Evolutionary conservation across 1,284 basidiomycete genomes (phyloP).

Genomic region (Prillingera fragicola): DNA sequence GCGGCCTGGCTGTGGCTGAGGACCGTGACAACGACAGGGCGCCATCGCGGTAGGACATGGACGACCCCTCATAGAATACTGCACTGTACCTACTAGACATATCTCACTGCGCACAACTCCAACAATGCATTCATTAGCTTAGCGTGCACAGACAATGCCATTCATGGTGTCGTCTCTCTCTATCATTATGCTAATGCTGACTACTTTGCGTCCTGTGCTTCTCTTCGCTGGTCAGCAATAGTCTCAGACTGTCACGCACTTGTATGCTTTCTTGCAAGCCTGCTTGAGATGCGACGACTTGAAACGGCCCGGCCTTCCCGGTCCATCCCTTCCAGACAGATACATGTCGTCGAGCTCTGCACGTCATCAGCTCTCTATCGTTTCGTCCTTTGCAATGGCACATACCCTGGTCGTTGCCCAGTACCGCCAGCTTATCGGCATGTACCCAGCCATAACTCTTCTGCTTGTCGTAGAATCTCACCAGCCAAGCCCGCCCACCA

Average conservation of each 20-base stretch:
- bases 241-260: constrained; percentile 18
- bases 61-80: no score
- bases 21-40: neutral
- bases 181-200: no score
- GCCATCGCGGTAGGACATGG: no score
- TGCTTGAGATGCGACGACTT: constrained; percentile 15
- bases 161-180: no score
- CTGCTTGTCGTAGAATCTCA: constrained; percentile 63
- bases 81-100: no score
- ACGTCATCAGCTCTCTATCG: neutral
- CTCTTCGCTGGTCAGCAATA: neutral
- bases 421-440: constrained; percentile 52
- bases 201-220: no score
- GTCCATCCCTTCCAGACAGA: constrained; percentile 34
- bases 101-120: no score
- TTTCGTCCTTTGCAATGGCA: neutral
- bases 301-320: constrained; percentile 14
- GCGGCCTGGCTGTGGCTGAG: no score
- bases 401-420: constrained; percentile 58
- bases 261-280: constrained; percentile 25
- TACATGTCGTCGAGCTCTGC: constrained; percentile 33
- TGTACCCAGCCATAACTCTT: constrained; percentile 59
- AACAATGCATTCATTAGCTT: no score
- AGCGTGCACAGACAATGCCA: no score
- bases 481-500: constrained; percentile 47